Evolutionary conservation across 805 yeast species (phyloP), one percentile per base, ranked within the genome.

Genomic region (Hanseniaspora lindneri): DNA sequence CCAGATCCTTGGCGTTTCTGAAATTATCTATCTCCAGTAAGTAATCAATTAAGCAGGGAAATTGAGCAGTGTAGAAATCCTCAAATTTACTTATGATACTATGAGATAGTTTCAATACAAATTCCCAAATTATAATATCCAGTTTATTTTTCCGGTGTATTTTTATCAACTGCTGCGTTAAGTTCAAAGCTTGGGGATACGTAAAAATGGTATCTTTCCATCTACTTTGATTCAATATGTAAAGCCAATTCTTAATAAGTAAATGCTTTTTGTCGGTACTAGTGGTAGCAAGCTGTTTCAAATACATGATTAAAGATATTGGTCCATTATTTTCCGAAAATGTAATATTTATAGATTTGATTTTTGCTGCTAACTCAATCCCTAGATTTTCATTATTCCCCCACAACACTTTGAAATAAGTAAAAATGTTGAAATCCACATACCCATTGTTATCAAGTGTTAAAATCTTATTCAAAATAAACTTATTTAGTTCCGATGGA

Each of bases 371-470:
- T 27, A 46, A 21, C 25, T 46, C 33, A 4, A 37, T 37, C 3
- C 49, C 49, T 14, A 46, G 19, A 19, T 46, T 46, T 9, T 39
- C 43, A 5, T 16, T 39, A 16, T 46, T 46, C 3, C 49, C 43
- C 34, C 34, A 39, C 6, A 32, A 16, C 3, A 46, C 30, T 21
- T 46, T 46, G 9, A 46, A 46, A 27, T 30, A 39, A 5, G 43
- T 46, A 19, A 46, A 17, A 9, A 46, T 14, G 32, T 46, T 46
- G n/a, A 16, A 46, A 9, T 46, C 32, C 16, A 29, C 16, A 19
- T 5, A 14, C 9, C 17, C 3, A 16, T 20, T 17, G 7, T 30
- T 28, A 2, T 32, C 32, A 7, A 23, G 17, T 16, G 16, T 9
- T 13, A 46, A 11, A 20, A 46, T 20, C 23, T 46, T 46, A 13